These are phyloP conservation scores for Nepenthes alata DNA, from an alignment of 179 eudicot species.

Conservation along the genomic window DNA sequence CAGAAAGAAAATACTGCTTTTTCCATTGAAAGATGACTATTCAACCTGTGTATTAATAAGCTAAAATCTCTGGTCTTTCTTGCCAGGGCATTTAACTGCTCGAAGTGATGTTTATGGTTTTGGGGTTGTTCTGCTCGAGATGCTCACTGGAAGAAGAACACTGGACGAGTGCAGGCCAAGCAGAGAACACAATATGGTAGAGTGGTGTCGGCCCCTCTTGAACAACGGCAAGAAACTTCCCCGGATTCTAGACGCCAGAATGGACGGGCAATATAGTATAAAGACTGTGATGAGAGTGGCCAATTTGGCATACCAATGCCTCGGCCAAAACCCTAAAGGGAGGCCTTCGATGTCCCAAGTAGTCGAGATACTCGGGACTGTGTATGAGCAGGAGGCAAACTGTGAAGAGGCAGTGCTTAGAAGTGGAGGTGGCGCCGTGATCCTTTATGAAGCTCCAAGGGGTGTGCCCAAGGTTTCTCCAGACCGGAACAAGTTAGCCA, in stretches of 20 bases:
- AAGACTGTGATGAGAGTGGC: conserved; percentile 65
- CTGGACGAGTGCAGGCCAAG: conserved; percentile 78
- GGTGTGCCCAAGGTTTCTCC: conserved; percentile 7
- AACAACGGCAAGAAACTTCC: conserved; percentile 70
- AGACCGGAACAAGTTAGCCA: conserved; percentile 12
- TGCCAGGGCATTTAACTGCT: conserved; percentile 81
- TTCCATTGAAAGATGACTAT: not conserved
- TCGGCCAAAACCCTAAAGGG: conserved; percentile 86
- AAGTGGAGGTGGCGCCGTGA: conserved; percentile 32
- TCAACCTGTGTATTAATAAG: not conserved
- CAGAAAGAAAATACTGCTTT: too few species aligned
- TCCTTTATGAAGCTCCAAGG: conserved; percentile 50
- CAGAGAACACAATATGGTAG: conserved; percentile 79
- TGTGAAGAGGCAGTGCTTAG: conserved; percentile 31
- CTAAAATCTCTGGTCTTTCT: not conserved
- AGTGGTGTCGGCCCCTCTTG: conserved; percentile 86
- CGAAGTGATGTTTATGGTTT: conserved; percentile 89
- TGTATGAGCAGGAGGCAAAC: conserved; percentile 37
- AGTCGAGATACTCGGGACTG: conserved; percentile 65
- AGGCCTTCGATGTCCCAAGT: conserved; percentile 85
- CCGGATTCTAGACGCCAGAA: conserved; percentile 63
- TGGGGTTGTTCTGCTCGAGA: conserved; percentile 89
- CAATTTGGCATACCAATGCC: conserved; percentile 74
- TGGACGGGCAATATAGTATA: conserved; percentile 73
- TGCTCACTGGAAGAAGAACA: conserved; percentile 86